A percentile compares a stretch with the other conserved stretches of the same genome.
phyloP scores from a whole-genome alignment of 139 green algal genomes.

The Deuterostichococcus epilithicus region DNA sequence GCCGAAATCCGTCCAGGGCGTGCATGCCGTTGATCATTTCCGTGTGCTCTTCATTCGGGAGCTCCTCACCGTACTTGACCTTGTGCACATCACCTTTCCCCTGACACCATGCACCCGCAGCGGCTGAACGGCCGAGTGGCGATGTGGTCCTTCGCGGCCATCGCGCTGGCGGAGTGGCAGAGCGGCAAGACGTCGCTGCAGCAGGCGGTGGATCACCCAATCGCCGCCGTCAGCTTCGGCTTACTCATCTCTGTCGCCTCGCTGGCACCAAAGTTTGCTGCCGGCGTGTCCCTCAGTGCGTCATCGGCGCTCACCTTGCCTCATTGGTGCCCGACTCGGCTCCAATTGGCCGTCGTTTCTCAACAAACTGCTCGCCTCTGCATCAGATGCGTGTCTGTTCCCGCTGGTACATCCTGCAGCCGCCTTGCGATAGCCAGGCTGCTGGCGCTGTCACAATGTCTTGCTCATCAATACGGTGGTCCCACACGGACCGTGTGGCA shows the following conservation, averaged over 20 bases:
- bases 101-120: no score
- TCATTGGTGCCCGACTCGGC: background rate
- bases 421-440: slow-evolving; percentile 5
- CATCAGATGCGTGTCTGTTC: background rate
- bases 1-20: background rate
- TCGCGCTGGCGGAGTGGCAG: slow-evolving; percentile 33
- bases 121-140: slow-evolving; percentile 50
- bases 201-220: slow-evolving; percentile 31
- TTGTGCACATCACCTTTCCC: no score
- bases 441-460: slow-evolving; percentile 3
- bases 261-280: slow-evolving; percentile 31
- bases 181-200: slow-evolving; percentile 32
- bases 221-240: slow-evolving; percentile 19
- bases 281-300: slow-evolving; percentile 4
- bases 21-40: background rate
- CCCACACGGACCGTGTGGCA: background rate
- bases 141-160: slow-evolving; percentile 53
- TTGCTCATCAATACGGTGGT: background rate
- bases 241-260: slow-evolving; percentile 27
- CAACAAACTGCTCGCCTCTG: background rate
- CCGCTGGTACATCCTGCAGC: background rate
- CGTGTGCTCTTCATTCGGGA: no score
- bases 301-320: background rate
- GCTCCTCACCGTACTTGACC: no score
- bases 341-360: no score